Conservation (phyloP, 2,329 filamentous ascomycete species). For the Neurospora sp. region DNA sequence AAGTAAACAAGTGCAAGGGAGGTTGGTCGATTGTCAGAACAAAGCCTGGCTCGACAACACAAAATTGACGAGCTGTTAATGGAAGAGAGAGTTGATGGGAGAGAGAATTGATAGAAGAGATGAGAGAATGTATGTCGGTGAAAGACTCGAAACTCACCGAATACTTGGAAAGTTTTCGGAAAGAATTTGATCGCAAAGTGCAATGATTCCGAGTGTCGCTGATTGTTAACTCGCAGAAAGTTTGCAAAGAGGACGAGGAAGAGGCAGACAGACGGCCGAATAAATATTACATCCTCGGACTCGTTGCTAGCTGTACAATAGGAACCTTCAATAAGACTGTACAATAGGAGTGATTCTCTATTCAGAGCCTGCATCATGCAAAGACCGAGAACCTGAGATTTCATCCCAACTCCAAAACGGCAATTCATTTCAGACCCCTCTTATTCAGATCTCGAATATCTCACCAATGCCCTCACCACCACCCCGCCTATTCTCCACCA, state of each 20-base stretch:
- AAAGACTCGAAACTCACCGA: not conserved
- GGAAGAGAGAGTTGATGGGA: no score
- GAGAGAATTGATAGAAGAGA: not conserved
- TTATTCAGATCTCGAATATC: conserved; percentile 53
- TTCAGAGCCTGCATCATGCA: not conserved
- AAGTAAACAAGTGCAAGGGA: no score
- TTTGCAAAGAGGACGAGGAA: not conserved
- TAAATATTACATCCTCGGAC: not conserved
- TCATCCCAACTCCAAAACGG: not conserved
- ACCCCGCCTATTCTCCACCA: conserved; percentile 49
- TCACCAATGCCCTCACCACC: conserved; percentile 51
- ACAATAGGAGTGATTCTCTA: not conserved
- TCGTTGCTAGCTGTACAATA: not conserved
- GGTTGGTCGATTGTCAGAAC: no score
- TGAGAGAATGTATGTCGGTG: not conserved
- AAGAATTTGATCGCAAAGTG: not conserved
- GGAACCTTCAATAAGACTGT: not conserved
- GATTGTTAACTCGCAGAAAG: not conserved
- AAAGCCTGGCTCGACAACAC: no score
- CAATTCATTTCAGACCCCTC: not conserved
- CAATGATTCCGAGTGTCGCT: not conserved
- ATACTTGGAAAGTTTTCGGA: not conserved
- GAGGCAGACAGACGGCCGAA: not conserved
- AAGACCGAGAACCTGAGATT: not conserved
- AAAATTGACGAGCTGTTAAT: no score